Base-by-base conservation (phyloP, 2,329 filamentous ascomycete species). In the Beauveria caledonica region DNA sequence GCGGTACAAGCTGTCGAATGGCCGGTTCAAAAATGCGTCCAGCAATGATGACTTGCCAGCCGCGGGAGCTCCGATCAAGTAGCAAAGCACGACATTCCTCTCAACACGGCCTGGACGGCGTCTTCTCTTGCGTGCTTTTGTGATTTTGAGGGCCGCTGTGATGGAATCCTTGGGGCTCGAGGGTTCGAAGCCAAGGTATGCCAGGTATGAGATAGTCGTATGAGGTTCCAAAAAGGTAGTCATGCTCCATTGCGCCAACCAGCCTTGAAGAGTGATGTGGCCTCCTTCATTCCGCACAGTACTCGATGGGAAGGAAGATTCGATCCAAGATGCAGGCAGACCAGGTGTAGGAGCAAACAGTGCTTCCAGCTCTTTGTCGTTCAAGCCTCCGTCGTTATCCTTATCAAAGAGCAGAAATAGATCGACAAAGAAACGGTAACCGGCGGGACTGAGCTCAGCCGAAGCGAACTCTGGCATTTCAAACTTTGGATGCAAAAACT, bases 221-320 rank as follows among this genome's bases (percentile, higher is more conserved):
- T 94, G 95, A 13, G 94, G 93, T 60, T 95, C 92, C 62, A 95
- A 86, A 68, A 97, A 99, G 0, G 94, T 99, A 0, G 94, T 99
- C 94, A 99, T 99, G 71, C 92, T 97, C 94, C 94, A 99, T 69
- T 99, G 94, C 4, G 94, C 94, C 42, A 99, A 83, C 94, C 94
- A 99, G 2, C 94, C 94, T 73, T 99, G 94, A 4, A 99, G 79
- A 1, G 94, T 99, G 63, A 99, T 92, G 71, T 97, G 86, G 0
- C 94, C 94, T 9, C 90, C 91, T 74, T 99, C 94, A 70, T 97
- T 97, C 46, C 91, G 87, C 19, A 97, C 93, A 0, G 94, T 97
- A 25, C 91, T 96, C 0, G 89, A 92, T 1, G 94, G 94, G 69
- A 99, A 99, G 0, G 86, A 89, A 1, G 88, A 88, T 64, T 97